phyloP scores from a whole-genome alignment of 495 filamentous ascomycete species.

The Hyaloscypha finlandica region DNA sequence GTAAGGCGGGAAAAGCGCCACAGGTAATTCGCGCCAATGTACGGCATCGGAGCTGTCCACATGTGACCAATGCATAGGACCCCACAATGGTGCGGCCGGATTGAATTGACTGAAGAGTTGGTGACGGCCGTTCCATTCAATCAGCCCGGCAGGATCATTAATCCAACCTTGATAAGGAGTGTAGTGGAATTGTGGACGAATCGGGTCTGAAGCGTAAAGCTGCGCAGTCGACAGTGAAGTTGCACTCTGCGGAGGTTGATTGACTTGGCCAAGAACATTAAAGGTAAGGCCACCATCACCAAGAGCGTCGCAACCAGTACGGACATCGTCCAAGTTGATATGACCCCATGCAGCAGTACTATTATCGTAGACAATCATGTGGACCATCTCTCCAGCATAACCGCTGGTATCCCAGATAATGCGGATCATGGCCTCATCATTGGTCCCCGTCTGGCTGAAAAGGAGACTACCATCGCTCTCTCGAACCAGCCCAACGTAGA shows the following conservation, averaged over 20 bases:
- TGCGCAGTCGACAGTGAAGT: background rate
- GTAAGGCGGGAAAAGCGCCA: conserved; percentile 35
- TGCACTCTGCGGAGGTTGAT: conserved; percentile 15
- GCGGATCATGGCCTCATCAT: conserved; percentile 25
- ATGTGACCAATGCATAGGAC: conserved; percentile 49
- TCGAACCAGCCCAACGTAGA: conserved; percentile 20
- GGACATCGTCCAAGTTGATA: conserved; percentile 26
- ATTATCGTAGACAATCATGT: conserved; percentile 23
- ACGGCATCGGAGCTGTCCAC: conserved; percentile 44
- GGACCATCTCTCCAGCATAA: conserved; percentile 23
- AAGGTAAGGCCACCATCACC: conserved; percentile 19
- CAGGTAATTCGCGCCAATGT: conserved; percentile 43
- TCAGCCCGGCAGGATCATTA: conserved; percentile 28
- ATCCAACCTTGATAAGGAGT: conserved; percentile 31
- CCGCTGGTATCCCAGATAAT: conserved; percentile 28
- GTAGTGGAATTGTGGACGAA: conserved; percentile 28
- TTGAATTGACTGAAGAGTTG: conserved; percentile 53
- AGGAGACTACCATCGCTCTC: conserved; percentile 13
- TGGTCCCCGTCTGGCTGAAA: conserved; percentile 19
- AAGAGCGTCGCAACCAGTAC: conserved; percentile 28
- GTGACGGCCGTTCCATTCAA: conserved; percentile 36
- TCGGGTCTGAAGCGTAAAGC: conserved; percentile 22
- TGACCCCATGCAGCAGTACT: conserved; percentile 22
- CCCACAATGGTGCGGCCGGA: conserved; percentile 46
- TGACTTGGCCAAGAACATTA: conserved; percentile 27